Base-by-base conservation (phyloP, 768 basidiomycete genomes). In the Lactarius hatsudake region DNA sequence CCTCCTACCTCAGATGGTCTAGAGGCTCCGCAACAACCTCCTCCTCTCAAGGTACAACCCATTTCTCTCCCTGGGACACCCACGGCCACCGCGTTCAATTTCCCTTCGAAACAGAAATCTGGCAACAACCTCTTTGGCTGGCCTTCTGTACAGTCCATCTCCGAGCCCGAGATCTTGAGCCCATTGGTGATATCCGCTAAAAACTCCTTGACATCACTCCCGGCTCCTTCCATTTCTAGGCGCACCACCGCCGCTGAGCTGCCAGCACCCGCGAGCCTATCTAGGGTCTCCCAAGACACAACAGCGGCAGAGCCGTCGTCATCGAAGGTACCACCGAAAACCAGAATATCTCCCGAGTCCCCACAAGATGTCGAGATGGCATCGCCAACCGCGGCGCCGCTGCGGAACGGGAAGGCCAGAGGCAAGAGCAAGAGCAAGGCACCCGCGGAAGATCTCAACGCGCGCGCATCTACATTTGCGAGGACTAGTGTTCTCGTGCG, bases 21-120 rank as follows among this genome's bases (percentile, higher is more conserved):
- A 2, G 63, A 48, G 17, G 28, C 43, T 6, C 63, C 57, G 18
- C 61, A 59, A 15, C 51, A 53, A 0, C 71, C 71, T 0, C 77
- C 77, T 26, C 71, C 71, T 18, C 53, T 73, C 42, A 76, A 73
- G 45, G 51, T 71, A 0, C 67, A 71, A 20, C 75, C 74, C 1
- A 61, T 78, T 10, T 68, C 74, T 9, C 69, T 78, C 4, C 77
- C 77, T 0, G 73, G 75, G 18, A 78, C 77, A 0, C 77, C 77
- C 7, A 77, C 77, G 1, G 71, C 65, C 20, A 56, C 72, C 40
- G 71, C 71, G 67, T 76, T 75, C 62, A 73, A 72, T 30, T 64
- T 61, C 32, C 64, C 71, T 18, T 60, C 64, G 5, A 69, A 71
- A 36, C 65, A 66, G 15, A 68, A 64, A 30, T 48, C 68, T 2